phyloP scores from a whole-genome alignment of 371 early-diverging fungal species.

The Mortierella sp. region DNA sequence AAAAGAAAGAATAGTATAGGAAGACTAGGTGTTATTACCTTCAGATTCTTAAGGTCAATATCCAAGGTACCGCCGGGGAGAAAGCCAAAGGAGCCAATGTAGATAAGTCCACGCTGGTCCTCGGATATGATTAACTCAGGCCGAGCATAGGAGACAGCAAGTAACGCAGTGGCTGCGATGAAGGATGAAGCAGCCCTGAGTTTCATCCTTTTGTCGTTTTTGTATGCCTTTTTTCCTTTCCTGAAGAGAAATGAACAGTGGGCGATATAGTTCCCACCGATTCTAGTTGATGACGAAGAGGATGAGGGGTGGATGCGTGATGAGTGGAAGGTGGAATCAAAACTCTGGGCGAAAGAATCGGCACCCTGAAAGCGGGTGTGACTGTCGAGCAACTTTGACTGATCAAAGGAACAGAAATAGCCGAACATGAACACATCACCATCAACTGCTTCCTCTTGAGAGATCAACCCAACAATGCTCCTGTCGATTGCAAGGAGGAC shows the following conservation, averaged over 20 bases:
- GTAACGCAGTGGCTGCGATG: slow-evolving; percentile 13
- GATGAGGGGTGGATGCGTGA: no score
- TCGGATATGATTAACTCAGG: slow-evolving; percentile 57
- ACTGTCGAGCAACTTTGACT: no score
- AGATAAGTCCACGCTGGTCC: slow-evolving; percentile 57
- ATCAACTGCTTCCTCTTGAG: no score
- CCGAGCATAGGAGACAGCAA: slow-evolving; percentile 31
- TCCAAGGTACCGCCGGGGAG: slow-evolving; percentile 59
- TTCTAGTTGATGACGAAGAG: no score
- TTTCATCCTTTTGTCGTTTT: slow-evolving; percentile 26
- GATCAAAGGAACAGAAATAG: no score
- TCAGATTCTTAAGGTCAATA: slow-evolving; percentile 54
- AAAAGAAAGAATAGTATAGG: background rate
- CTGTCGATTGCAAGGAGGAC: slow-evolving; percentile 15
- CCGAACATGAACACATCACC: slow-evolving; percentile 7
- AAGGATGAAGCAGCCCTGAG: slow-evolving; percentile 28
- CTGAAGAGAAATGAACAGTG: no score
- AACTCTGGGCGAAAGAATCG: no score
- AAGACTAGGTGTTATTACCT: slow-evolving; percentile 41
- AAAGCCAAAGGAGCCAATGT: slow-evolving; percentile 64
- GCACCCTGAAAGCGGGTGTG: no score
- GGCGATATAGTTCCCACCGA: no score
- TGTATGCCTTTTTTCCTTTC: no score
- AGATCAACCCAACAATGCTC: slow-evolving; percentile 23
- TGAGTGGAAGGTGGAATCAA: no score